A percentile compares a stretch with the other conserved stretches of the same genome.
Conservation (phyloP, 2,329 filamentous ascomycete genomes). For the Cladosporium sphaerospermum region DNA sequence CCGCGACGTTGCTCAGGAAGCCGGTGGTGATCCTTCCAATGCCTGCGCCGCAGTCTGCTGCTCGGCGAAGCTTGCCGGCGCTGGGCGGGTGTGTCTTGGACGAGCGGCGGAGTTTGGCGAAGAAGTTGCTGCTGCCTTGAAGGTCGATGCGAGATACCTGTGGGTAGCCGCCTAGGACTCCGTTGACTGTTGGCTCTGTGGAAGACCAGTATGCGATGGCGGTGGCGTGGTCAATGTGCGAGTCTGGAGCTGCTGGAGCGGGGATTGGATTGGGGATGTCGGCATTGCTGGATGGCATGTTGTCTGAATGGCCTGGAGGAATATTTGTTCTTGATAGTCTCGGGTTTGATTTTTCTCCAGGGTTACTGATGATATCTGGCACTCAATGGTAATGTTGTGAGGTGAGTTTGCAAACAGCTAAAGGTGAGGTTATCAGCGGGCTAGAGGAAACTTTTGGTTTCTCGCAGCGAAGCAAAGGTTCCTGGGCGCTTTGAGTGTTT, state of each 20-base stretch:
- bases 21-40: conserved; percentile 79
- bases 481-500: too few relatives aligned
- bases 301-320: neutral
- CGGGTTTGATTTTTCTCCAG: neutral
- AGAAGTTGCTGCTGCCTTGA: conserved; percentile 62
- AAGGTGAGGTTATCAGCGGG: neutral
- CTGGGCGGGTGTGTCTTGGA: conserved; percentile 24
- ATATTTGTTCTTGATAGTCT: neutral
- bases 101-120: conserved; percentile 56
- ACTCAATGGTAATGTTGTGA: neutral
- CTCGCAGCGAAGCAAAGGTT: too few relatives aligned
- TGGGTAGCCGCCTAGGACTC: conserved; percentile 73
- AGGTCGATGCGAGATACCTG: conserved; percentile 65
- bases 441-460: too few relatives aligned
- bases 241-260: conserved; percentile 29
- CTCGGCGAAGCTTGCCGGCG: conserved; percentile 31
- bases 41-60: conserved; percentile 58
- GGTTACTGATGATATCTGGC: neutral
- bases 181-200: conserved; percentile 52
- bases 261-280: neutral
- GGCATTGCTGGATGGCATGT: conserved; percentile 31
- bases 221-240: conserved; percentile 38
- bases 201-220: conserved; percentile 48
- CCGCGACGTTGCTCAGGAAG: conserved; percentile 64
- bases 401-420: neutral